These are phyloP conservation scores for Chytriomyces sp. DNA, from an alignment of 192 early-diverging fungal genomes.

Conservation along the genomic window DNA sequence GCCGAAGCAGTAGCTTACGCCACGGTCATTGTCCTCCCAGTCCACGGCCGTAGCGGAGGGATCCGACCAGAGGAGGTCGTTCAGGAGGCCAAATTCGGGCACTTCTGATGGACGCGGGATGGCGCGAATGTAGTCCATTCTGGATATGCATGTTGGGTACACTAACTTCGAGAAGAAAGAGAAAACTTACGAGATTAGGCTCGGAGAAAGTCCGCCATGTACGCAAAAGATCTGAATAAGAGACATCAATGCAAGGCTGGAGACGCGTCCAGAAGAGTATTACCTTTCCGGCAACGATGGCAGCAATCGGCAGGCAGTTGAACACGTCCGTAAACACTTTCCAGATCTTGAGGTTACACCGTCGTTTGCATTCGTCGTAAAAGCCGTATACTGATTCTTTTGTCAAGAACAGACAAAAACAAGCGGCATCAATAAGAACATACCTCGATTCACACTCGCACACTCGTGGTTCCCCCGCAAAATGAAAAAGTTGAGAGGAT, in stretches of 20 bases:
- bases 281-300: conserved; percentile 79
- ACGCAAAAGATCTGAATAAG: conserved; percentile 81
- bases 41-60: conserved; percentile 76
- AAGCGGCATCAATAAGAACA: not conserved
- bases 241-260: not conserved
- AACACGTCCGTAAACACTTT: conserved; percentile 91
- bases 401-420: not conserved
- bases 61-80: conserved; percentile 91
- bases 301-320: conserved; percentile 90
- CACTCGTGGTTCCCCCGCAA: conserved; percentile 96
- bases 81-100: conserved; percentile 88
- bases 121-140: conserved; percentile 85
- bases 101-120: conserved; percentile 85
- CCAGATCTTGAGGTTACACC: conserved; percentile 87
- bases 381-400: conserved; percentile 80
- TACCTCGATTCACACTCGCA: conserved; percentile 86
- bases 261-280: too few species aligned
- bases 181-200: conserved; percentile 45
- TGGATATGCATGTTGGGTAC: conserved; percentile 23
- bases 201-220: conserved; percentile 88
- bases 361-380: conserved; percentile 95
- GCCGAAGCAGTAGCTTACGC: conserved; percentile 94
- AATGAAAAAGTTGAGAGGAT: conserved; percentile 94
- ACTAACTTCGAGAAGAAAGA: not conserved
- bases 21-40: conserved; percentile 94